phyloP scores from a whole-genome alignment of 495 filamentous ascomycete species.

The Penicillium pancosmium region DNA sequence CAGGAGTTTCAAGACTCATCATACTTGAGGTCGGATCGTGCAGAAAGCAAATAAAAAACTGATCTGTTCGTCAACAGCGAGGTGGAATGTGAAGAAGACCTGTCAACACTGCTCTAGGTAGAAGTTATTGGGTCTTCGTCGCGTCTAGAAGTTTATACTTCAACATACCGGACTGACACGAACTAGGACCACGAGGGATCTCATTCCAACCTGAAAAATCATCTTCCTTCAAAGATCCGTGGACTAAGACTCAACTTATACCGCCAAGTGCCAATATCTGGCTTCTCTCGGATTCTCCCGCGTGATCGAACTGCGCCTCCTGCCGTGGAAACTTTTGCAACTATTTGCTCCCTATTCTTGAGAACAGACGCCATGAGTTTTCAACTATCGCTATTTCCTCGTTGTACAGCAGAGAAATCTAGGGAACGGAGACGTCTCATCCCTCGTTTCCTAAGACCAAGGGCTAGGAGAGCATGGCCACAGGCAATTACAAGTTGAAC shows the following conservation, averaged over 20 bases:
- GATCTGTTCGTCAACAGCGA: neutral
- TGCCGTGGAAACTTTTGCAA: too few species aligned
- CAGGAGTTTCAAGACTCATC: constrained; percentile 18
- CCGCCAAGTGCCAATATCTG: neutral
- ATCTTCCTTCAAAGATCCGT: neutral
- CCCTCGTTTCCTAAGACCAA: too few species aligned
- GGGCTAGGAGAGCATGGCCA: too few species aligned
- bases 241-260: neutral
- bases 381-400: too few species aligned
- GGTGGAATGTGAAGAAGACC: neutral
- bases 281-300: neutral
- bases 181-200: neutral
- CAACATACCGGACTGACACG: neutral
- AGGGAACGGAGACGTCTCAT: too few species aligned
- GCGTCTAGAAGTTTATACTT: neutral
- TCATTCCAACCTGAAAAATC: neutral
- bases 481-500: too few species aligned
- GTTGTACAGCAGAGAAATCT: too few species aligned
- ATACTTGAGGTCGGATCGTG: constrained; percentile 17
- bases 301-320: too few species aligned
- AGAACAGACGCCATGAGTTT: too few species aligned
- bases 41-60: constrained; percentile 1
- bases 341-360: too few species aligned
- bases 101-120: neutral
- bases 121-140: neutral